Base-by-base conservation (phyloP, 257 asterid genomes). In the Lavandula angustifolia region DNA sequence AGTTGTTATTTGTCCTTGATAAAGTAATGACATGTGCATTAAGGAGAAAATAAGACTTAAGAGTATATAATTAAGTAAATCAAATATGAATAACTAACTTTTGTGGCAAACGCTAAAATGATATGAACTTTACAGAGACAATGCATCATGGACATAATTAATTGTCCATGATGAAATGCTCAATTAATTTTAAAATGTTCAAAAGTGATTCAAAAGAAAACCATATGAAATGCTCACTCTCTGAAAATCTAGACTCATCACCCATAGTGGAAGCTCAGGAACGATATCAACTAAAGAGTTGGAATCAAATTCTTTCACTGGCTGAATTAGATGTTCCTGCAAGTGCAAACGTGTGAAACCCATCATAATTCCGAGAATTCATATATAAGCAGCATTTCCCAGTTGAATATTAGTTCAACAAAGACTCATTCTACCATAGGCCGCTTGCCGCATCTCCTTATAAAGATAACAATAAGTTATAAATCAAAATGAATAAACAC, bases 161-260 rank as follows among this genome's bases (percentile, higher is more conserved):
- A 22, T 22, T 22, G 27, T 22, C 27, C 27, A 22, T 22, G 27
- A 22, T 22, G 27, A 22, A 22, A 22, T 22, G 27, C 27, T 22
- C 27, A 22, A 22, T 22, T 22, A 22, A 22, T 22, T 22, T 22
- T 22, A 22, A 22, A 22, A 22, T 22, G 27, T 22, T 22, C 27
- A 59, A 70, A 7, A 0, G 3, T 4, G 40, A 32, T 10, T n/a
- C 8, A 53, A 63, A 66, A 51, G 32, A 54, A 54, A 14, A 16
- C 9, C 3, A 27, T 32, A 59, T 16, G 3, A 29, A 64, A 52
- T 16, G 50, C 76, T 72, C 49, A 88, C 98, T 55, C 94, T 77
- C 69, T 91, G 95, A 43, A 80, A 86, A 63, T 88, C 96, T 1
- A 96, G 96, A 70, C 71, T 78, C 90, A 73, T 84, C 79, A 86